Base-by-base conservation (phyloP, 306 rosid species). In the Amphicarpaea edgeworthii region DNA sequence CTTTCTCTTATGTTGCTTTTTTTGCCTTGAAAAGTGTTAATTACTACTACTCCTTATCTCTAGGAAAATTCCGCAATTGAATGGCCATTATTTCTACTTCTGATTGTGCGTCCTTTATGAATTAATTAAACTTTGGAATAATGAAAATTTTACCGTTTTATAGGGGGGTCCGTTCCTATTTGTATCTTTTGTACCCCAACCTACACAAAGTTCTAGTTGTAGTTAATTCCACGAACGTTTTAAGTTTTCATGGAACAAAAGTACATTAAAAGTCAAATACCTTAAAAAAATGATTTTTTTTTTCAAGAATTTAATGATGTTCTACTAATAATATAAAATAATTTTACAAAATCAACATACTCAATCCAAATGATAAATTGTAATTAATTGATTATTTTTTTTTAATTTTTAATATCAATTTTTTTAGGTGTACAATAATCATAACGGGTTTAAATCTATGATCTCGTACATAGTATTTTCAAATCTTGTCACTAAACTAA, bases 21-120 rank as follows among this genome's bases (percentile, higher is more conserved):
- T 19, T 17, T 34, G 4, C n/a, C n/a, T 4, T 34, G 3, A 15
- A 30, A 60, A 60, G 19, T 15, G 64, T 17, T n/a, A n/a, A n/a
- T n/a, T 16, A 17, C 82, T 47, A 6, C 19, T n/a, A n/a, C 62
- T 23, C 64, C 55, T 4, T 28, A 42, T 87, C 34, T 45, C 47
- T 15, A 7, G 53, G 82, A 67, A 24, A 75, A 63, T n/a, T 50
- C 64, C 26, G 15, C 50, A 32, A 72, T 63, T 37, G 21, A 63
- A 65, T 53, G 23, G 60, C 54, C 34, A 4, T 46, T 45, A 68
- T 15, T 47, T 68, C 26, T 10, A n/a, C 28, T n/a, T 55, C 20
- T 46, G 14, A 7, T 24, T 23, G 40, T 43, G 11, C 40, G 0
- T 1, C 21, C 1, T 6, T 20, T n/a, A 51, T 54, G 0, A 38